A percentile compares a stretch with the other conserved stretches of the same genome.
Evolutionary conservation across 148 eudicot genomes (phyloP).

Genomic region (Dianthus caryophyllus): DNA sequence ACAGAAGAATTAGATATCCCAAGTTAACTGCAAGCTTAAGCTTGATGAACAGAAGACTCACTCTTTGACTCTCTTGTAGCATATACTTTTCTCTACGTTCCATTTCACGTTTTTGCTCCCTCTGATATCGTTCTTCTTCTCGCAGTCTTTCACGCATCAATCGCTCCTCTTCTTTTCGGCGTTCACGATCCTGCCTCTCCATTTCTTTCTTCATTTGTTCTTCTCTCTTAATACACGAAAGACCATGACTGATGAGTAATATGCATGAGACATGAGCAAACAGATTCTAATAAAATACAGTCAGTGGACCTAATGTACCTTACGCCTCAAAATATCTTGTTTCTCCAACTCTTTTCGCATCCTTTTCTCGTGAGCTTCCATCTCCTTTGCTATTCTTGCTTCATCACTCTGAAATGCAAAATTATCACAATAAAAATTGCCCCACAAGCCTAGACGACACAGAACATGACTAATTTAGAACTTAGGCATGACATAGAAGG

Average conservation of each 20-base stretch:
- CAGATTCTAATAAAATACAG: not conserved
- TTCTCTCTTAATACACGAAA: constrained; percentile 59
- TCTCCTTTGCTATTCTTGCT: constrained; percentile 76
- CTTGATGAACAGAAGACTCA: constrained; percentile 30
- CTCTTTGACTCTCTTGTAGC: constrained; percentile 71
- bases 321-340: constrained; percentile 79
- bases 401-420: constrained; percentile 60
- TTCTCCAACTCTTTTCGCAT: constrained; percentile 86
- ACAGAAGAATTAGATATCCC: constrained; percentile 5
- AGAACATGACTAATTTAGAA: not conserved
- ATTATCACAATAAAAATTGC: not conserved
- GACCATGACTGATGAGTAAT: constrained; percentile 18
- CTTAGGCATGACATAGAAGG: too few species aligned
- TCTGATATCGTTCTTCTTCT: constrained; percentile 77
- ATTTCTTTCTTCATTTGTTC: constrained; percentile 90
- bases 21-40: constrained; percentile 2
- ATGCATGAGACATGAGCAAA: not conserved
- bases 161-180: constrained; percentile 89
- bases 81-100: constrained; percentile 79
- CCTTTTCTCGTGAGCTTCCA: constrained; percentile 83
- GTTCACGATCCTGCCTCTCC: constrained; percentile 92
- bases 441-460: not conserved
- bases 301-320: constrained; percentile 40
- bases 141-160: constrained; percentile 85
- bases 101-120: constrained; percentile 93